Conservation (phyloP, 441 rosid species). For the Populus tomentosa region DNA sequence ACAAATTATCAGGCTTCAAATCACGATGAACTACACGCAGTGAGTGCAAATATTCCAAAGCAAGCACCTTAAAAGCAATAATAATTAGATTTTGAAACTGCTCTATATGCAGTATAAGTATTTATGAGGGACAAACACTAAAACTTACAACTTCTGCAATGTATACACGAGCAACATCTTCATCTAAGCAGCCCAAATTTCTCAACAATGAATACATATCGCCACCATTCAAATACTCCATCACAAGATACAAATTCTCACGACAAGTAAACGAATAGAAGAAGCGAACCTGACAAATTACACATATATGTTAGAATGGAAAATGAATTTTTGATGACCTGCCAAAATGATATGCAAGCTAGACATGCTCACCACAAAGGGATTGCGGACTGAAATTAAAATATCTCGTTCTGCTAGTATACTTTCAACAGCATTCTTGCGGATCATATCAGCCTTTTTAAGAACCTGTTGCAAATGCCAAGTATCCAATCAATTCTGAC, state of each 20-base stretch:
- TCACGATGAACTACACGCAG: constrained; percentile 97
- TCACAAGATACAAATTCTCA: constrained; percentile 97
- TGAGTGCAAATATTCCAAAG: constrained; percentile 94
- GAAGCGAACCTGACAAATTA: constrained; percentile 81
- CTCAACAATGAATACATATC: constrained; percentile 92
- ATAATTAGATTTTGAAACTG: neutral
- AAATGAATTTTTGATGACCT: constrained; percentile 17
- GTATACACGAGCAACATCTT: constrained; percentile 96
- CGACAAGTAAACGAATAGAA: constrained; percentile 99
- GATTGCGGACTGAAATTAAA: constrained; percentile 96
- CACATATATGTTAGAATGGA: constrained; percentile 28
- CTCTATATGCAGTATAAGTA: neutral
- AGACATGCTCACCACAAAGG: constrained; percentile 96
- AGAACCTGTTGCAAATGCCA: constrained; percentile 59
- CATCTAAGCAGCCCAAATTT: constrained; percentile 96
- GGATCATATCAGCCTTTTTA: constrained; percentile 96
- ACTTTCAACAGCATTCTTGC: constrained; percentile 99
- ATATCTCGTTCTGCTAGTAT: constrained; percentile 98
- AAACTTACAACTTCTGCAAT: constrained; percentile 96
- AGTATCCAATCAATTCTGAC: constrained; percentile 13
- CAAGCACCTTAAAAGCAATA: constrained; percentile 64
- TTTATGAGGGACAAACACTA: neutral
- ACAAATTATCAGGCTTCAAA: constrained; percentile 98
- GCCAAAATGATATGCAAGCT: constrained; percentile 28
- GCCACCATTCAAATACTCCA: constrained; percentile 99